Evolutionary conservation across 306 rosid species (phyloP), one percentile per base, ranked within the genome.

Genomic region (Ormosia semicastrata): DNA sequence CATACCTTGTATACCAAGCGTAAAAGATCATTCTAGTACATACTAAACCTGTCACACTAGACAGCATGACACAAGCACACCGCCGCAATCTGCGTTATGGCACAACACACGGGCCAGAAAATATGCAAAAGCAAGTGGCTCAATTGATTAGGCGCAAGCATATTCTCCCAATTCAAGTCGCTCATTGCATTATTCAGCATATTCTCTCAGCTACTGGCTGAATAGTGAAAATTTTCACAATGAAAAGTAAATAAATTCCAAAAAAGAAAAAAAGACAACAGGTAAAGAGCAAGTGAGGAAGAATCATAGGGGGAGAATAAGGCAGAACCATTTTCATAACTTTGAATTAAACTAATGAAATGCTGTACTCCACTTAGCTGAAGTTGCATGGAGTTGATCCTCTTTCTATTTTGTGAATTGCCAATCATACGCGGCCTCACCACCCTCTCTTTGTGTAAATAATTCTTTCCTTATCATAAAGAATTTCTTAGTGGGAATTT

Each of bases 401-500:
- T 70, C 66, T 65, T 79, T 82, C 33, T 77, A 71, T 37, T 78
- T 66, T 73, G 73, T 33, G 29, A 41, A 57, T 53, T 53, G 49
- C 83, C 77, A 83, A 90, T 84, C 83, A 84, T 82, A 60, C 71
- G 44, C 40, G 32, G 67, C 82, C 75, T 78, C 75, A 52, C 52
- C 73, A 74, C 60, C 47, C 74, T 89, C 75, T 79, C 36, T 75
- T 85, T 49, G 9, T 5, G 6, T 80, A 76, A 86, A 79, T 77
- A 87, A 69, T 79, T 89, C 89, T 75, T 72, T 71, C 68, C 41
- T 82, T 79, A 69, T 83, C 84, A 86, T 83, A 81, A 85, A 86
- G 88, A 90, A 86, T 84, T 88, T 87, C 75, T 81, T 76, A 90
- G 97, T 92, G 97, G 94, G 97, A 88, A 92, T 92, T 90, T 88